These are phyloP conservation scores for Hypomontagnella submonticulosa DNA, from an alignment of 495 filamentous ascomycete species.

Conservation along the genomic window DNA sequence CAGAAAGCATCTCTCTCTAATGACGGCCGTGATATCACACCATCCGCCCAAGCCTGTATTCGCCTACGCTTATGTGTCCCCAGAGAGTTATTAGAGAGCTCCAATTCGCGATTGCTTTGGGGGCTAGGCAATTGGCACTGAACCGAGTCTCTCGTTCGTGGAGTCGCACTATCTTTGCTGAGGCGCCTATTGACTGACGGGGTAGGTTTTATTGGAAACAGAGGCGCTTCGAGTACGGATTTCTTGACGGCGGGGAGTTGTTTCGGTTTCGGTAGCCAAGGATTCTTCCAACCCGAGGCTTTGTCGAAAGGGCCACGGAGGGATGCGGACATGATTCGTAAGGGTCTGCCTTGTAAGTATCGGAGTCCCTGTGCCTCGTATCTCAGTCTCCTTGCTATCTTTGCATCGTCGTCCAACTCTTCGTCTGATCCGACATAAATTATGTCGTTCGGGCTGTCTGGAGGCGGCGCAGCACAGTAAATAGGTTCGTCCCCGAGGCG, in stretches of 20 bases:
- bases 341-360: conserved; percentile 67
- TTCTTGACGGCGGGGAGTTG: conserved; percentile 12
- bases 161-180: conserved; percentile 22
- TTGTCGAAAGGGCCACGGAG: conserved; percentile 71
- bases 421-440: conserved; percentile 69
- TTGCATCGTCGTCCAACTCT: conserved; percentile 54
- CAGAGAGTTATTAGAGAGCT: conserved; percentile 9
- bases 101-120: conserved; percentile 39
- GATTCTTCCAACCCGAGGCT: conserved; percentile 69
- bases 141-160: conserved; percentile 31
- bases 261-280: conserved; percentile 61
- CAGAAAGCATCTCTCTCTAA: conserved; percentile 46
- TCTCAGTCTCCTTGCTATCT: conserved; percentile 61
- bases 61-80: conserved; percentile 24
- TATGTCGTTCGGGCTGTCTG: conserved; percentile 52
- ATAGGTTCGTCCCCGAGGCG: conserved; percentile 55
- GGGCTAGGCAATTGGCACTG: conserved; percentile 46
- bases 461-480: conserved; percentile 55
- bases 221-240: conserved; percentile 24
- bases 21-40: no score
- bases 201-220: conserved; percentile 10
- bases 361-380: conserved; percentile 68
- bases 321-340: conserved; percentile 70
- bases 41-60: conserved; percentile 44
- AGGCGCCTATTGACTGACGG: conserved; percentile 4